Base-by-base conservation (phyloP, 352 stramenopile genomes). In the Pythium brassicae region DNA sequence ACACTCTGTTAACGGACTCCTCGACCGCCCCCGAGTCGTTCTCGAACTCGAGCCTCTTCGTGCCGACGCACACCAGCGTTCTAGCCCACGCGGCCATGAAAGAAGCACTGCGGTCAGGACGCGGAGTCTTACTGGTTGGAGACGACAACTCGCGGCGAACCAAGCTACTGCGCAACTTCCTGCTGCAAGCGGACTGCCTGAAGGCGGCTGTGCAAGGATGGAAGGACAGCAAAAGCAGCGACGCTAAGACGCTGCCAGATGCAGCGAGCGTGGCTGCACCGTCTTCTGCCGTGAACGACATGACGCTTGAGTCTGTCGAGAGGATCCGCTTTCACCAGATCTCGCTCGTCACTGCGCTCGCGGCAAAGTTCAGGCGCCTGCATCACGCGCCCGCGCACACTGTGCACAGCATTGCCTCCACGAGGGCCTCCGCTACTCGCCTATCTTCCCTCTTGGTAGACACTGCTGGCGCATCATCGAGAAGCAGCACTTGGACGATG, bases 261-360 rank as follows among this genome's bases (percentile, higher is more conserved):
- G 14, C 39, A 12, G 39, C 17, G 17, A 44, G 17, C 39, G 17
- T 6, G 39, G 10, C 19, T 9, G 8, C n/a, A 27, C 32, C 32
- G 32, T 14, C 32, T 7, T 37, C 32, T 37, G 54, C 63, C 5
- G 51, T 53, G 12, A 32, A 3, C 3, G 68, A 59, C 9, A 51
- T 32, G 22, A 27, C 35, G 19, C 29, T 78, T 2, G 62, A 66
- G 8, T 77, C 73, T 0, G 68, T 83, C 1, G 76, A 81, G 32
- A 61, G 61, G 4, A 69, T 83, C 55, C 73, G 73, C 12, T 64
- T 83, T 14, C 71, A 74, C 6, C 71, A 83, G 43, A 61, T 83
- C 17, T 65, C 68, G 14, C 57, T 83, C 0, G 66, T 83, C 10
- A 78, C 62, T 15, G 40, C 42, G 3, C 68, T 83, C 45, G 66